These are phyloP conservation scores for Neolentinus lepideus DNA, from an alignment of 1,284 basidiomycete species.

Conservation along the genomic window DNA sequence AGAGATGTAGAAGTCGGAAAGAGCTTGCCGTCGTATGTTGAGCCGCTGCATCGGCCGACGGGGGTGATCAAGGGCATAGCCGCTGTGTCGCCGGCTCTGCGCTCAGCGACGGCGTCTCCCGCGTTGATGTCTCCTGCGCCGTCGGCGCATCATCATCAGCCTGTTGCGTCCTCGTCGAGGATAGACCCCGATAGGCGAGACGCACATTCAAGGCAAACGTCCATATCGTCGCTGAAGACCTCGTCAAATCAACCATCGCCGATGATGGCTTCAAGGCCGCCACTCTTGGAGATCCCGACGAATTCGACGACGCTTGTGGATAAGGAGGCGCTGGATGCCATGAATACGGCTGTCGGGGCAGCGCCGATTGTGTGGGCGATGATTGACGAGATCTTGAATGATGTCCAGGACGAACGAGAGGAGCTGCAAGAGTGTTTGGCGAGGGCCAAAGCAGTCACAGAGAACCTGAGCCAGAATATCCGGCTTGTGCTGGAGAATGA, in stretches of 20 bases:
- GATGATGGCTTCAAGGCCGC: slow-evolving; percentile 15
- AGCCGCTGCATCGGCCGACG: slow-evolving; percentile 10
- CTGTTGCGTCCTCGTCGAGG: not conserved
- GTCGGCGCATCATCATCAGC: slow-evolving; percentile 25
- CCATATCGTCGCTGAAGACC: slow-evolving; percentile 36
- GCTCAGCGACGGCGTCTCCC: not conserved
- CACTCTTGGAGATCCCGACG: slow-evolving; percentile 35
- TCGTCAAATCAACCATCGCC: slow-evolving; percentile 28
- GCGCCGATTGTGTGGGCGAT: slow-evolving; percentile 70
- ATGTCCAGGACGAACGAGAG: slow-evolving; percentile 29
- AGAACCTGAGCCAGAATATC: slow-evolving; percentile 47
- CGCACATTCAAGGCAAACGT: slow-evolving; percentile 50
- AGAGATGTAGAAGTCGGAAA: slow-evolving; percentile 89
- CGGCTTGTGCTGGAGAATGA: slow-evolving; percentile 42
- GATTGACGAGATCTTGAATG: slow-evolving; percentile 53
- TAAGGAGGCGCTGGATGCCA: slow-evolving; percentile 61
- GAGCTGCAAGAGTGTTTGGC: slow-evolving; percentile 44
- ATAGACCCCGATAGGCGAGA: slow-evolving; percentile 9
- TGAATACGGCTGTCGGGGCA: slow-evolving; percentile 58
- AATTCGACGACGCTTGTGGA: slow-evolving; percentile 55
- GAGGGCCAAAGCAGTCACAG: slow-evolving; percentile 51
- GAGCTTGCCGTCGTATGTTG: slow-evolving; percentile 62
- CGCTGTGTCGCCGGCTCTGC: slow-evolving; percentile 15
- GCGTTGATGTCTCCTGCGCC: slow-evolving; percentile 17
- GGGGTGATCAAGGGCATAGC: not conserved